Evolutionary conservation across 2,329 filamentous ascomycete genomes (phyloP).

Genomic region (Tolypocladium amazonense): DNA sequence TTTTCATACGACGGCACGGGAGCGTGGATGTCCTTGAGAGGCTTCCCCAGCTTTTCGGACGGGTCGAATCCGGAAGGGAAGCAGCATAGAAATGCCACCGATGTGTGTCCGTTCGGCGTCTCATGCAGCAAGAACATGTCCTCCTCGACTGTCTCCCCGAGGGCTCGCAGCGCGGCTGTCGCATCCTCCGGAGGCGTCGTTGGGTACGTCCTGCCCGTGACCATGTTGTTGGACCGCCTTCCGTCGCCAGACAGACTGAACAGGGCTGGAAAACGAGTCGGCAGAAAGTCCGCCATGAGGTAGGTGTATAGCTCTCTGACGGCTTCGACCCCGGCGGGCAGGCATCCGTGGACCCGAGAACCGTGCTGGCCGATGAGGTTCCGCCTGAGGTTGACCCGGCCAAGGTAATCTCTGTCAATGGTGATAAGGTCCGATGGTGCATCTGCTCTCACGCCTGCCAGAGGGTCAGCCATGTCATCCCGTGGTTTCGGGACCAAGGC

Average conservation of each 20-base stretch:
- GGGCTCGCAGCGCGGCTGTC: constrained; percentile 22
- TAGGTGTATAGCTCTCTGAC: constrained; percentile 39
- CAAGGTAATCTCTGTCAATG: constrained; percentile 39
- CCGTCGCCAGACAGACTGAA: constrained; percentile 26
- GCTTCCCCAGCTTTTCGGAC: constrained; percentile 34
- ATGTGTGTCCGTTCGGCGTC: constrained; percentile 28
- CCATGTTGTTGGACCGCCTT: constrained; percentile 26
- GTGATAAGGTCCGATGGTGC: constrained; percentile 39
- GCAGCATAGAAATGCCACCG: constrained; percentile 39
- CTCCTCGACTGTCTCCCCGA: constrained; percentile 43
- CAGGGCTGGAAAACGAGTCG: constrained; percentile 35
- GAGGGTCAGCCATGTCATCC: not conserved
- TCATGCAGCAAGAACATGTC: constrained; percentile 40
- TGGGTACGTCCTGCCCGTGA: constrained; percentile 22
- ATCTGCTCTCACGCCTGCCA: constrained; percentile 29
- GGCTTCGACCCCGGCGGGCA: constrained; percentile 26
- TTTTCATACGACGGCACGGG: constrained; percentile 44
- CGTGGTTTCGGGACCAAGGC: not conserved
- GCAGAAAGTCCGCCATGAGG: constrained; percentile 35
- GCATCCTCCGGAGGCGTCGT: constrained; percentile 16
- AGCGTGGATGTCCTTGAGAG: constrained; percentile 36
- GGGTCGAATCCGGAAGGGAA: constrained; percentile 43
- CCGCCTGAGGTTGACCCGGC: constrained; percentile 29
- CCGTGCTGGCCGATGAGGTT: constrained; percentile 26
- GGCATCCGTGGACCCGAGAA: constrained; percentile 29